Evolutionary conservation across 2,329 filamentous ascomycete species (phyloP), one percentile per base, ranked within the genome.

Genomic region (Pseudocercospora fijiensis): DNA sequence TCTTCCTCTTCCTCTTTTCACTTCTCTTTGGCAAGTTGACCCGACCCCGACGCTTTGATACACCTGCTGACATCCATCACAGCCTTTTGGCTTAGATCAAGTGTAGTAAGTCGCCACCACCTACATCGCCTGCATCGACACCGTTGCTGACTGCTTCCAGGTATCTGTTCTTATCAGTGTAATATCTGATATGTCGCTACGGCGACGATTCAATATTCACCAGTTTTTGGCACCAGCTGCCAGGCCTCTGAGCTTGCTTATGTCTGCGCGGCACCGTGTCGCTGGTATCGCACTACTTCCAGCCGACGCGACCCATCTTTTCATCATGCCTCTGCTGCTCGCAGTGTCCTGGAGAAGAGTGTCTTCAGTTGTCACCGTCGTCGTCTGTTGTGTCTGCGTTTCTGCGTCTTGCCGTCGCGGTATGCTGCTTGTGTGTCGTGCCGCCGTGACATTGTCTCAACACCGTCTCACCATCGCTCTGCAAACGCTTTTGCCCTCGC

Each of bases 331-430:
- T n/a, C 49, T 53, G 49, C 49, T 53, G 20, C 24, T 26, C 22
- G 49, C 49, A 26, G 49, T 53, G 49, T 26, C 49, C 18, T 53
- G 49, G 49, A 53, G 49, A 53, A 53, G 49, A 28, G 49, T 53
- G 26, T 53, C 26, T 26, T 53, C 22, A 18, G 18, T 53, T 18
- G 49, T 53, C 22, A 22, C 45, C 33, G 13, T 37, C 13, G n/a
- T 37, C 13, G 33, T 16, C 33, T 37, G 33, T 49, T 49, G 22
- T 49, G 45, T 24, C 2, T 49, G 45, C 7, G 2, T 18, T 22
- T 24, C 18, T 24, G 45, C 22, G 45, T 10, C 20, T 22, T 49
- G 45, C 45, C 18, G 18, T 49, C 18, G 22, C 26, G 49, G 16
- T 26, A 28, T 28, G 16, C 16, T 53, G 49, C 22, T 26, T 3